Evolutionary conservation across 1,284 basidiomycete species (phyloP), one percentile per base, ranked within the genome.

Genomic region (Sanghuangporus sanghuang): DNA sequence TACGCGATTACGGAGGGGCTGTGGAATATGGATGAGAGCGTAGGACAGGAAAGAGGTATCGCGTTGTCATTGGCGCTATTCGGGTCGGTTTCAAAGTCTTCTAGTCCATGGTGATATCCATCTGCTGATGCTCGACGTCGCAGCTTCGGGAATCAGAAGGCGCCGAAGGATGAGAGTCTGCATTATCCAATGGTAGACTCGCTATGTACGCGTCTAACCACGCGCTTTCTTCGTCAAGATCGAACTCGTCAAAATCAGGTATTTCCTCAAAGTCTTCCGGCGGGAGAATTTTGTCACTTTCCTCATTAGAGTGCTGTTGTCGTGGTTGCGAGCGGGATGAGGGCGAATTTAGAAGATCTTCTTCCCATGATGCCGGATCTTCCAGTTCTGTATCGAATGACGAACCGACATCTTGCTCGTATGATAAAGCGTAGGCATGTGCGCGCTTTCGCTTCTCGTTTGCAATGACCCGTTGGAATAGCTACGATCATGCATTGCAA

Each of bases 381-480:
- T 89, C 86, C 70, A 88, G 74, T 68, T 84, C 82, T 3, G 88
- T 88, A 69, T 90, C 88, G 63, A 87, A 82, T 1, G 88, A 89
- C 16, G 87, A 89, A 7, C 88, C 87, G 6, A 90, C 87, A 65
- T 89, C 86, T n/a, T 75, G 70, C 36, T 82, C 78, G 67, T 85
- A 90, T 1, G 86, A 89, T 1, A 87, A 69, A 7, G 80, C 78
- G 67, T 85, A 88, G 0, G 77, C 71, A 68, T 88, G 81, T 2
- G 71, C 74, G 27, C 73, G 70, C 67, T 81, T 85, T 9, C 79
- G 75, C 46, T 77, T 78, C 18, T 81, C 74, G 67, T 79, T 83
- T 7, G 77, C 74, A 71, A 90, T 77, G 36, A 90, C 85, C 53
- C 88, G 79, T 32, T 78, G 76, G 69, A 87, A 88, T n/a, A 90